Evolutionary conservation across 345 rosid species (phyloP), one percentile per base, ranked within the genome.

Genomic region (Reutealis trisperma): DNA sequence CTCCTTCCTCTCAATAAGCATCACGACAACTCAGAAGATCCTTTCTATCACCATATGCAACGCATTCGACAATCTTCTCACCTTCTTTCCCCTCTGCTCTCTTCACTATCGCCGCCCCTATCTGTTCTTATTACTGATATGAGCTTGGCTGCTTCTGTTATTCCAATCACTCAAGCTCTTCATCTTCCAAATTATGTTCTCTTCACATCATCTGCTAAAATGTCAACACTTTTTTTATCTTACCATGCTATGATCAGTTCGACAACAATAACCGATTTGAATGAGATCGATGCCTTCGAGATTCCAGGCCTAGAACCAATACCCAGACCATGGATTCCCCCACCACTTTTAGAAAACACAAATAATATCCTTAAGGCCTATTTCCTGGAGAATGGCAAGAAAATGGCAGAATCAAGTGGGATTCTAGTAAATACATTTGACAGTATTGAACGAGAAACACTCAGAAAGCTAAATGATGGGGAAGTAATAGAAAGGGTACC

Each of bases 151-250:
- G 66, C 85, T 34, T 11, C 87, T 1, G 73, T 75, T 41, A 42
- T 81, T 71, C 83, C 87, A 2, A 63, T 81, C 67, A 74, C 85
- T 57, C 47, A 63, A 73, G 71, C 80, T 41, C 75, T 85, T 15
- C 34, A 60, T 78, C 81, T 83, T 49, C 85, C 81, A 27, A 85
- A 75, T 47, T 87, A 83, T 69, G 63, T 81, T 32, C 74, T 87
- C 77, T 87, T 85, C 84, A 82, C 85, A 2, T 83, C 88, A 1
- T 83, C 90, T 27, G 85, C 87, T 24, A 81, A 74, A 67, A 85
- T 87, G 90, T 37, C 82, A 11, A 65, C 85, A 2, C 78, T 87
- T 32, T 81, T 81, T 69, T 2, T 77, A 9, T 80, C 78, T 51
- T 84, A 70, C 82, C 82, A 76, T 42, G 22, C 70, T 2, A 59